Evolutionary conservation across 2,329 filamentous ascomycete genomes (phyloP), one percentile per base, ranked within the genome.

Genomic region (Colletotrichum horii): DNA sequence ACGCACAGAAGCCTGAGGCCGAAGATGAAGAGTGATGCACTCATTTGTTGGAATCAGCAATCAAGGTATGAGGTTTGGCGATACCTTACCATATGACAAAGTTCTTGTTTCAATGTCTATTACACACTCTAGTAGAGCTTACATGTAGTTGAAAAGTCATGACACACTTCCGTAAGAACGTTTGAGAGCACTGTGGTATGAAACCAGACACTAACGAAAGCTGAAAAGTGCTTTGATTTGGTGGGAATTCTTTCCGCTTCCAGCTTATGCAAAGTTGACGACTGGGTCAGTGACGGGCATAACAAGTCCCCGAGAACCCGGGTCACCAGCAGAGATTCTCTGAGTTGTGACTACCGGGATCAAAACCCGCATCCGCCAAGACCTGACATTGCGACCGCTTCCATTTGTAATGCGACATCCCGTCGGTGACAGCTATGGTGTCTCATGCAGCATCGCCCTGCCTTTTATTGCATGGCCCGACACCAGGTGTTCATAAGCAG

Each of bases 1-100:
- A 78, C 14, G 77, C 73, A 1, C 78, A 79, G 28, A 78, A 75
- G 19, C 61, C 72, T 3, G 36, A 43, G 36, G 2, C 4, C 36
- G 4, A 19, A 19, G 2, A 0, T 52, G 0, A 56, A 16, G 24
- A 26, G 22, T 56, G 3, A 26, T 14, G 8, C 22, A 5, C 0
- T 26, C 22, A 26, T 22, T 56, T 1, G 22, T 26, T 16, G 52
- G 5, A 56, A 3, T 26, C 22, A 28, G 52, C 26, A 16, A 56
- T 3, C 11, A 6, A n/a, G 19, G 19, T 36, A 43, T 1, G 3
- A 43, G 19, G 19, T 4, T 19, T 43, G 19, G 38, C 38, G 4
- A 11, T 43, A 1, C 8, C 3, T 43, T 43, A n/a, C 16, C 36
- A 11, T 8, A 43, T n/a, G 38, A 48, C 19, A n/a, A n/a, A 48